phyloP scores from a whole-genome alignment of 2,329 filamentous ascomycete species.

The Cryphonectria parasitica region DNA sequence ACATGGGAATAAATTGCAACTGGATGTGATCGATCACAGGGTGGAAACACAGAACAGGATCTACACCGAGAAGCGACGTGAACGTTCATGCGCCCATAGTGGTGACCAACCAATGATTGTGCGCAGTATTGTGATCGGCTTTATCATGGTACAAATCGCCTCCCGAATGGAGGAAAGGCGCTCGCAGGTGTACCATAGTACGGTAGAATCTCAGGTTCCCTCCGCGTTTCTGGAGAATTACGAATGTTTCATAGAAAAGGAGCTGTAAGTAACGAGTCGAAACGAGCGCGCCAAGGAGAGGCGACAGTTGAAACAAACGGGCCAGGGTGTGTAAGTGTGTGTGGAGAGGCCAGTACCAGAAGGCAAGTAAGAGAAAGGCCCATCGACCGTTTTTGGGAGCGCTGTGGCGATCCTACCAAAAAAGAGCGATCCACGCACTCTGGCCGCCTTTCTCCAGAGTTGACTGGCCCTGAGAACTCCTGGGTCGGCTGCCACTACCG shows the following conservation, averaged over 20 bases:
- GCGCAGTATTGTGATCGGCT: background rate
- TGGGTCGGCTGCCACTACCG: background rate
- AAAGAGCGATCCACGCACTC: background rate
- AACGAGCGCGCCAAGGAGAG: slow-evolving; percentile 4
- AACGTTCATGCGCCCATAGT: background rate
- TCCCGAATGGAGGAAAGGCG: background rate
- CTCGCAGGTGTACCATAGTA: background rate
- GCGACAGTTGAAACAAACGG: slow-evolving; percentile 1
- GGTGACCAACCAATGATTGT: background rate
- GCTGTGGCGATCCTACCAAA: background rate
- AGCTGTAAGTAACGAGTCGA: background rate
- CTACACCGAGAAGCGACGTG: background rate
- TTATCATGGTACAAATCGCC: background rate
- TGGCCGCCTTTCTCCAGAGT: background rate
- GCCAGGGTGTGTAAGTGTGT: background rate
- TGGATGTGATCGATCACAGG: background rate
- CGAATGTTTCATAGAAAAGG: background rate
- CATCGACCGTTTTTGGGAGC: background rate
- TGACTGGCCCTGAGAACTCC: background rate
- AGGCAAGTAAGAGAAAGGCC: background rate
- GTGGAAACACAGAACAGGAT: background rate
- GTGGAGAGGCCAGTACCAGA: background rate
- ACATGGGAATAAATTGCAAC: background rate
- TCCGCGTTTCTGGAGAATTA: background rate
- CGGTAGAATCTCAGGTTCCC: background rate